These are phyloP conservation scores for Microbotryum intermedium DNA, from an alignment of 1,284 basidiomycete genomes.

Conservation along the genomic window DNA sequence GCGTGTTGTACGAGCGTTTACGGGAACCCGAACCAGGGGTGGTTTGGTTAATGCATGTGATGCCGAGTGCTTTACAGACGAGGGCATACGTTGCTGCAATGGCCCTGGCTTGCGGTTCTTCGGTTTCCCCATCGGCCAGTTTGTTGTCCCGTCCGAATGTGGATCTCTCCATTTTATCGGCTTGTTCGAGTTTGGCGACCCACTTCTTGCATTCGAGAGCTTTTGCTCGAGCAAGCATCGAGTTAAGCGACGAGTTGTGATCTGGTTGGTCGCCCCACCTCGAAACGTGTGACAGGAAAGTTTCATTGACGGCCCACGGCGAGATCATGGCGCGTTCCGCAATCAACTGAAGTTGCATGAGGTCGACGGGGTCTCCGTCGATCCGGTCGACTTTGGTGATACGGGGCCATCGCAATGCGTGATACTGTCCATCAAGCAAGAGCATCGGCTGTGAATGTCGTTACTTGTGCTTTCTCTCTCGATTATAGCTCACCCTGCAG, in stretches of 20 bases:
- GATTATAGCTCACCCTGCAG: conserved; percentile 41
- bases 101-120: too few species aligned
- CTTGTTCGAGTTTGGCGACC: not conserved
- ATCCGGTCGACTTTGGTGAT: conserved; percentile 13
- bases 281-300: not conserved
- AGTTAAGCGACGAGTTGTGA: not conserved
- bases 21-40: too few species aligned
- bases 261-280: not conserved
- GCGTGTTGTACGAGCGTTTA: too few species aligned
- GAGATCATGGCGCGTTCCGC: conserved; percentile 10
- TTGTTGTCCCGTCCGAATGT: too few species aligned
- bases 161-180: too few species aligned
- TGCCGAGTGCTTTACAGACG: too few species aligned
- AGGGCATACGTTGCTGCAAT: too few species aligned
- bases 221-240: not conserved
- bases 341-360: conserved; percentile 15
- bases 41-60: too few species aligned
- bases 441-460: not conserved
- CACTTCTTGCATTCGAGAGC: not conserved
- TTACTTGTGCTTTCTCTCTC: too few species aligned
- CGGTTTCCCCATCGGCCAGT: too few species aligned
- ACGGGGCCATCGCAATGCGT: conserved; percentile 73
- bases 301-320: not conserved
- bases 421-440: conserved; percentile 47
- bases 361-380: conserved; percentile 12